A percentile compares a stretch with the other conserved stretches of the same genome.
Conservation (phyloP, 2,329 filamentous ascomycete genomes). For the Thermothelomyces thermophilus region DNA sequence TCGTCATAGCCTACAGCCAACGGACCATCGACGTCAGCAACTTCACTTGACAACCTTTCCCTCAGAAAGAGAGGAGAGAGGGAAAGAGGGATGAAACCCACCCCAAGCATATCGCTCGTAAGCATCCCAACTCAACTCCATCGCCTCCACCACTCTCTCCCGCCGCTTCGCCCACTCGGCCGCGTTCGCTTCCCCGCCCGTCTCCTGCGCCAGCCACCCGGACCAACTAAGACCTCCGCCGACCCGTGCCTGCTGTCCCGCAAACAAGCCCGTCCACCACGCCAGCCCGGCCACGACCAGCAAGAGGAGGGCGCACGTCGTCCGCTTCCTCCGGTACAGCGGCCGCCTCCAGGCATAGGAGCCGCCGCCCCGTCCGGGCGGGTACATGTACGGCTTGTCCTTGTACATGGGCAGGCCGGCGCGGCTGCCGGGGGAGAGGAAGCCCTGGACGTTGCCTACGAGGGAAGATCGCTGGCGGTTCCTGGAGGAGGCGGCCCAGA, state of each 20-base stretch:
- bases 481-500: conserved; percentile 45
- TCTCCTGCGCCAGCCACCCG: conserved; percentile 49
- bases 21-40: conserved; percentile 23
- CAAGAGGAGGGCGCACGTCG: conserved; percentile 45
- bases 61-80: background rate
- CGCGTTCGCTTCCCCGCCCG: conserved; percentile 30
- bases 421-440: conserved; percentile 10
- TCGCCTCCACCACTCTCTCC: conserved; percentile 80
- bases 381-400: conserved; percentile 85
- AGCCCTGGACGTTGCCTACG: conserved; percentile 49
- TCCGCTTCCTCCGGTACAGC: conserved; percentile 56
- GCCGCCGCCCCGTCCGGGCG: conserved; percentile 47
- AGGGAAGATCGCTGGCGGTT: conserved; percentile 26
- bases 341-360: conserved; percentile 36
- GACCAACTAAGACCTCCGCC: conserved; percentile 38
- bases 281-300: conserved; percentile 53
- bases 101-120: conserved; percentile 95
- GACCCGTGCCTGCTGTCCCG: conserved; percentile 31
- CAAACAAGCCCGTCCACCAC: conserved; percentile 64
- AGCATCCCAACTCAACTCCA: conserved; percentile 84
- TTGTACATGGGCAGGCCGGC: conserved; percentile 88
- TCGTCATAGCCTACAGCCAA: conserved; percentile 63
- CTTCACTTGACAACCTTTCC: background rate
- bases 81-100: conserved; percentile 38
- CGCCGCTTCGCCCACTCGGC: conserved; percentile 69